Evolutionary conservation across 306 rosid genomes (phyloP).

Genomic region (Carpinus viminea): DNA sequence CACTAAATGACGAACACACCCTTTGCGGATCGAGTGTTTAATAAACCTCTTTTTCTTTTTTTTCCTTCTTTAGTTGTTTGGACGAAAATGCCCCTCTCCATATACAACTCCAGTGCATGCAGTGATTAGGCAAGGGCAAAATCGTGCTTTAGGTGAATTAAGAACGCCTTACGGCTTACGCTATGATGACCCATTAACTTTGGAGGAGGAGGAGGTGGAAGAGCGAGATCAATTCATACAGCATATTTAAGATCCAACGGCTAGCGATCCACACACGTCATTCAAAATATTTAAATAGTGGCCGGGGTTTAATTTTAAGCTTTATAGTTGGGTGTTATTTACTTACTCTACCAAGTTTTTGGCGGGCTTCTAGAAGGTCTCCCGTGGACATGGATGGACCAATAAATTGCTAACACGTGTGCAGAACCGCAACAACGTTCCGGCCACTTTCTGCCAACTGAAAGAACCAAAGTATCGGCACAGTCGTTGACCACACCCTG

Average conservation of each 20-base stretch:
- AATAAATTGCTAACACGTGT: conserved; percentile 2
- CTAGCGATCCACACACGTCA: not conserved
- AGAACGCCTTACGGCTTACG: not conserved
- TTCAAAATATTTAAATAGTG: too few species aligned
- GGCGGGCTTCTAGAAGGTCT: conserved; percentile 34
- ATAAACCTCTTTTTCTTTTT: not conserved
- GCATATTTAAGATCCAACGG: not conserved
- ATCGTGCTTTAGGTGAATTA: not conserved
- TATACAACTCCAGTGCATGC: too few species aligned
- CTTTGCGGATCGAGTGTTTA: not conserved
- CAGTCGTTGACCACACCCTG: not conserved
- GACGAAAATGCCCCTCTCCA: not conserved
- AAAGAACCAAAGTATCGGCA: conserved; percentile 7
- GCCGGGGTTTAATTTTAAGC: too few species aligned
- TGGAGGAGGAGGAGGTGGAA: not conserved
- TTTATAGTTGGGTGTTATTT: too few species aligned
- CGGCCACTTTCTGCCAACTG: conserved; percentile 10
- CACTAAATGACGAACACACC: not conserved
- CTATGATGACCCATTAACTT: not conserved
- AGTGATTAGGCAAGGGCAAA: not conserved
- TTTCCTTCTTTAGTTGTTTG: not conserved
- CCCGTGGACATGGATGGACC: not conserved
- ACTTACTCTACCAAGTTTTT: too few species aligned
- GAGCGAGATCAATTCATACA: too few species aligned
- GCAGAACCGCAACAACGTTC: not conserved